phyloP scores from a whole-genome alignment of 2,329 filamentous ascomycete species.

The Mycosphaerelloides madeirae region DNA sequence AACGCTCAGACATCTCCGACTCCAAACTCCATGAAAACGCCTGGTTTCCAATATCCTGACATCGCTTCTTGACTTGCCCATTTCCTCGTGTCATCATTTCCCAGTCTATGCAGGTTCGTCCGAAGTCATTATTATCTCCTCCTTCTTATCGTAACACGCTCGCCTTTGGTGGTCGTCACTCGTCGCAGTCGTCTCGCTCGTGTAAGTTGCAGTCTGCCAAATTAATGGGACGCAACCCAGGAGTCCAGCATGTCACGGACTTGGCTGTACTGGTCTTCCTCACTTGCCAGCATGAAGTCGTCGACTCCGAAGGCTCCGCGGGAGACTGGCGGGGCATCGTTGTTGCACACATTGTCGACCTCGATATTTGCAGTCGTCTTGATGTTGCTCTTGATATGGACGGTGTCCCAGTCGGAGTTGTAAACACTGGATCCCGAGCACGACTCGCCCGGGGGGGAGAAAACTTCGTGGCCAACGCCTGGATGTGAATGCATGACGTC shows the following conservation, averaged over 20 bases:
- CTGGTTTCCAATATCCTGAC: neutral
- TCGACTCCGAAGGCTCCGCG: constrained; percentile 43
- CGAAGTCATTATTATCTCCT: constrained; percentile 13
- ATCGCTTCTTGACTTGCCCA: constrained; percentile 2
- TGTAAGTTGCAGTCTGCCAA: constrained; percentile 1
- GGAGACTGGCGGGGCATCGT: constrained; percentile 58
- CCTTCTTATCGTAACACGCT: constrained; percentile 13
- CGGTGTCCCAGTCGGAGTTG: constrained; percentile 24
- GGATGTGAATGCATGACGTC: constrained; percentile 23
- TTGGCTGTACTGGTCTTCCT: constrained; percentile 18
- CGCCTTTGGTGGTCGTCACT: constrained; percentile 6
- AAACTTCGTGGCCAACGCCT: constrained; percentile 21
- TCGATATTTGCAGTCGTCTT: constrained; percentile 32
- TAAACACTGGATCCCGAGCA: constrained; percentile 26
- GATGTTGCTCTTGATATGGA: constrained; percentile 17
- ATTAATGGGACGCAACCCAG: constrained; percentile 18
- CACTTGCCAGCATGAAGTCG: constrained; percentile 12
- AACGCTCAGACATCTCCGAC: neutral
- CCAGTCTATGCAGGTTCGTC: constrained; percentile 1
- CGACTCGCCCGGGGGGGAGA: constrained; percentile 27
- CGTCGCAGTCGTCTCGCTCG: constrained; percentile 1
- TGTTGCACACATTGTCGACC: constrained; percentile 89
- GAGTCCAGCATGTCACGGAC: constrained; percentile 23
- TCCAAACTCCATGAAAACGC: neutral
- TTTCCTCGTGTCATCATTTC: constrained; percentile 4